Evolutionary conservation across 2,329 filamentous ascomycete species (phyloP), one percentile per base, ranked within the genome.

Genomic region (Pseudopithomyces maydicus): DNA sequence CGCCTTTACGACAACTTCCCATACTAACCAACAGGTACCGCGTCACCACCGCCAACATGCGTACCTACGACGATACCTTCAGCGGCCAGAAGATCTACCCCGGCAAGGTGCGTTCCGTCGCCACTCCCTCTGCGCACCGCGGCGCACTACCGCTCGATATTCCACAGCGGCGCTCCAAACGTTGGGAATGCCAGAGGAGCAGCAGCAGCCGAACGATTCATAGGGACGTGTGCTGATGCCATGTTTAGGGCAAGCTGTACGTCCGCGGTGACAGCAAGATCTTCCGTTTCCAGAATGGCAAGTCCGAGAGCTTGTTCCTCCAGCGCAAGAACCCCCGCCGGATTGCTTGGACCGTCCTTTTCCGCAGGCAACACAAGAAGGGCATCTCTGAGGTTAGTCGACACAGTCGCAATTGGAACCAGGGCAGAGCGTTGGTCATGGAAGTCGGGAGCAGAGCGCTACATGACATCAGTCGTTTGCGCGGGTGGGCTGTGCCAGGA

Each of bases 241-340:
- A 56, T 59, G 38, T 53, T 66, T 80, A 98, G 95, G 95, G 95
- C 86, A 98, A 98, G 88, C 90, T 99, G 85, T 99, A 94, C 86
- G 86, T 99, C 88, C 92, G 95, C 83, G 93, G 94, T 80, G 95
- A 99, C 88, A 96, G 91, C 92, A 99, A 98, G 88, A 89, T 98
- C 87, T 99, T 99, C 91, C 93, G 95, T 80, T 99, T 99, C 91
- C 92, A 97, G 85, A 97, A 96, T 85, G 92, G 95, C 86, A 99
- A 99, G 87, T 94, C 92, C 84, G 95, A 99, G 86, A 97, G 92
- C 72, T 91, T 99, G 73, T 99, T 99, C 89, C 91, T 98, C 75
- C 95, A 99, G 88, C 94, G 95, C 88, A 99, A 99, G 92, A 99
- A 99, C 89, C 95, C 95, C 81, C 94, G 95, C 83, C 92, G 94